Conservation (phyloP, 768 basidiomycete species). For the Pleurotus cornucopiae region DNA sequence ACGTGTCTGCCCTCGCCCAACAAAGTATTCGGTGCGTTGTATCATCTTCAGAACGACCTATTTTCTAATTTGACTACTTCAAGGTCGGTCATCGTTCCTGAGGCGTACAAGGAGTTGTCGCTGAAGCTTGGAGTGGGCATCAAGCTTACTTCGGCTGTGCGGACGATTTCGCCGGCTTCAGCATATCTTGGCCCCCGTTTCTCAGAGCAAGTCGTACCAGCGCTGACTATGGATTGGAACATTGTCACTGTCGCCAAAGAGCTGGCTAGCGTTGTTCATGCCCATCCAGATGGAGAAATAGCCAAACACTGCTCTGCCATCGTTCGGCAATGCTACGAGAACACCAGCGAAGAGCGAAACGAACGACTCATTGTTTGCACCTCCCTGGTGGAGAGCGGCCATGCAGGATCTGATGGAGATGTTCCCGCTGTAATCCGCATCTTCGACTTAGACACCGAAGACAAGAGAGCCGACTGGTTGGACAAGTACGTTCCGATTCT, state of each 20-base stretch:
- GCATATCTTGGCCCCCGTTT: conserved; percentile 55
- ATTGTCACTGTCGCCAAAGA: conserved; percentile 54
- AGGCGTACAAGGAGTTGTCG: conserved; percentile 37
- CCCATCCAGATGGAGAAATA: conserved; percentile 41
- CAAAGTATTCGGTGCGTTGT: conserved; percentile 47
- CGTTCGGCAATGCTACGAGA: conserved; percentile 50
- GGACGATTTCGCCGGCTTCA: conserved; percentile 57
- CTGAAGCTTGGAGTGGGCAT: conserved; percentile 55
- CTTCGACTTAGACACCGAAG: conserved; percentile 47
- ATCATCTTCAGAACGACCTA: background rate
- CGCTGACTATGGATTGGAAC: conserved; percentile 39
- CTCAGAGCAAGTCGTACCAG: conserved; percentile 47
- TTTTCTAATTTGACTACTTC: background rate
- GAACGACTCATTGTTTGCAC: conserved; percentile 56
- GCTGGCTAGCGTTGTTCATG: conserved; percentile 48
- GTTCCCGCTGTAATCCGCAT: conserved; percentile 45
- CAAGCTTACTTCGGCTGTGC: conserved; percentile 53
- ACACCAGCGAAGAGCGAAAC: conserved; percentile 38
- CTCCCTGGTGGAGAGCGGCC: conserved; percentile 51
- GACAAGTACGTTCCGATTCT: conserved; percentile 32
- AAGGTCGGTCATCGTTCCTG: conserved; percentile 52
- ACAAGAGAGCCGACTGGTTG: conserved; percentile 45
- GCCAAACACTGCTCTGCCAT: conserved; percentile 53
- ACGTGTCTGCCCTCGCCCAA: conserved; percentile 42
- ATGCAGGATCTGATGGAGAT: conserved; percentile 39